Evolutionary conservation across 768 basidiomycete species (phyloP), one percentile per base, ranked within the genome.

Genomic region (Naematelia encephala): DNA sequence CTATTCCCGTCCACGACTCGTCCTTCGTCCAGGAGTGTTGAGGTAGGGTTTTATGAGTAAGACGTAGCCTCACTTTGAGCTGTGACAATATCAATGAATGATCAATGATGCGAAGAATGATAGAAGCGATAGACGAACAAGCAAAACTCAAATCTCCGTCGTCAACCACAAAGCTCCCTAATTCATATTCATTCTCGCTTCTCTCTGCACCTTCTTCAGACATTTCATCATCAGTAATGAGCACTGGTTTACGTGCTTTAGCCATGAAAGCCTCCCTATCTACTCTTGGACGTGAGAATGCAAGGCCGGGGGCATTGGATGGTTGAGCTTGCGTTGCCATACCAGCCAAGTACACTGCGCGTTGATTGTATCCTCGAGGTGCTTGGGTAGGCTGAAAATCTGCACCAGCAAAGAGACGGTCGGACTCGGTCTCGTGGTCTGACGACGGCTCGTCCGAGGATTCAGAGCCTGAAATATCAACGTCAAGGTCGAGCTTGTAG

Each of bases 351-450:
- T 78, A 78, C 0, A 72, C 66, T 2, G 66, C 68, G 19, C 60
- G 69, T 54, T 78, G 77, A 51, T 77, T 69, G 60, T 77, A 78
- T 8, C 78, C 78, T 14, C 49, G 64, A 2, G 76, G 78, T 3
- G 73, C 76, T 64, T 78, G 78, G 10, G 75, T 78, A 2, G 78
- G 66, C 21, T 65, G 54, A 51, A 78, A 78, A 25, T 78, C 63
- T 28, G 12, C 45, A n/a, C 62, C 64, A 1, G 74, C 78, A 57
- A 78, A 78, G 3, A 54, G 54, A 1, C 66, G 62, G 49, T 77
- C 76, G 0, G 72, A 69, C 14, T 68, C 67, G 21, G 57, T 34
- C 16, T 62, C 64, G 13, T 53, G 49, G 19, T 63, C 70, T 28
- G 57, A 57, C 2, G 62, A 56, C 1, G 54, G 43, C 23, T 68